Percentiles rank a stretch among this genome's conserved stretches.
Conservation (phyloP, 148 eudicot genomes). For the Nepenthes gracilis region DNA sequence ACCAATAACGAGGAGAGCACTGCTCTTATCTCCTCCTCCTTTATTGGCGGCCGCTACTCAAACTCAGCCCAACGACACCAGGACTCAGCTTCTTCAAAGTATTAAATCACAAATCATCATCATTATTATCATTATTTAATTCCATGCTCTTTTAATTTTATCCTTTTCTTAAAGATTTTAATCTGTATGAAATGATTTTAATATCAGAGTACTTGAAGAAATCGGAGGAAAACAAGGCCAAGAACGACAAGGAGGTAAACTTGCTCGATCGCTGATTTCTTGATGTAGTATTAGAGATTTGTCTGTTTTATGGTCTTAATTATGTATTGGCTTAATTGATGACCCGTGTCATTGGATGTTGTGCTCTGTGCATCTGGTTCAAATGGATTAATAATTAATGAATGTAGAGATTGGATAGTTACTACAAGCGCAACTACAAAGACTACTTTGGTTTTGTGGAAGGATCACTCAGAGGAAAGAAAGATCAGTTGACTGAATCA, state of each 20-base stretch:
- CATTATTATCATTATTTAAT: neutral
- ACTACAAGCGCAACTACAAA: constrained; percentile 81
- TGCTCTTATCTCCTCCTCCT: neutral
- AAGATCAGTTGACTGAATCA: constrained; percentile 53
- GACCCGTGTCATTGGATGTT: neutral
- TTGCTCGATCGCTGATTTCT: neutral
- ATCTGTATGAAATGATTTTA: neutral
- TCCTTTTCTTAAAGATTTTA: neutral
- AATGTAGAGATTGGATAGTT: constrained; percentile 70
- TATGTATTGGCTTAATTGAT: neutral
- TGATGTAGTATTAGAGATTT: neutral
- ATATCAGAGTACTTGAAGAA: constrained; percentile 77
- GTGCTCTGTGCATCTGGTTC: neutral
- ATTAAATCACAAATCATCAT: neutral
- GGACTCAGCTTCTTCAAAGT: constrained; percentile 73
- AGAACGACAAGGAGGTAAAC: constrained; percentile 91
- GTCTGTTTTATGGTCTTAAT: neutral
- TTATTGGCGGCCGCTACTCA: constrained; percentile 16
- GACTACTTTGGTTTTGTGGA: constrained; percentile 78
- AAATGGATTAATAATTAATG: neutral
- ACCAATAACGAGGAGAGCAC: neutral
- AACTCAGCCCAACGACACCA: constrained; percentile 34
- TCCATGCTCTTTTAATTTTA: neutral
- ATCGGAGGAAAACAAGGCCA: constrained; percentile 81
- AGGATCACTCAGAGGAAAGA: constrained; percentile 52